phyloP scores from a whole-genome alignment of 2,329 filamentous ascomycete genomes.

The Tolypocladium tropicale region DNA sequence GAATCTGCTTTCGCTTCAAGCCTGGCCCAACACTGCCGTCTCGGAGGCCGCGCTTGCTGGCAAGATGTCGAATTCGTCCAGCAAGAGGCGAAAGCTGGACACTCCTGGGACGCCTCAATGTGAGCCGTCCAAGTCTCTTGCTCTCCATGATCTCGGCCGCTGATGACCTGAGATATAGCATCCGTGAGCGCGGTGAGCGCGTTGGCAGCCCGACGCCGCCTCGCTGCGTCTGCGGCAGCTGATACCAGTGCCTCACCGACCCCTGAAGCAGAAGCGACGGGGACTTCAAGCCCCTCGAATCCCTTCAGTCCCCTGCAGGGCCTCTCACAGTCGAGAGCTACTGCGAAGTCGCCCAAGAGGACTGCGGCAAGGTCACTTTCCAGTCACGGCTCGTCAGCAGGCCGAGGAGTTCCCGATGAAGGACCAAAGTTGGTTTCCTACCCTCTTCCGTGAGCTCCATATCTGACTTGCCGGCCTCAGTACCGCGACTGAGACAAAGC shows the following conservation, averaged over 20 bases:
- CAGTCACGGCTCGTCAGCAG: neutral
- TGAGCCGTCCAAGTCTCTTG: conserved; percentile 9
- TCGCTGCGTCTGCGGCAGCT: conserved; percentile 9
- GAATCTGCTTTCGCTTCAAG: neutral
- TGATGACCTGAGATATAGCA: conserved; percentile 4
- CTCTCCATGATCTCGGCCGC: neutral
- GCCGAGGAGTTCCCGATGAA: neutral
- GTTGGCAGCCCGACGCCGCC: conserved; percentile 22
- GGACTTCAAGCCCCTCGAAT: conserved; percentile 12
- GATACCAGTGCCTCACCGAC: conserved; percentile 3
- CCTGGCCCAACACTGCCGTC: conserved; percentile 3
- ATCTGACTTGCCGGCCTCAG: neutral
- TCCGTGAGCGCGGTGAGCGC: conserved; percentile 26
- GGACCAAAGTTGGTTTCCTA: neutral
- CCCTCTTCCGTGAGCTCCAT: neutral
- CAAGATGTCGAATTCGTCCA: conserved; percentile 11
- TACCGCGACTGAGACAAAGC: neutral
- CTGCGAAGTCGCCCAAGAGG: conserved; percentile 10
- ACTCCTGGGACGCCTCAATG: conserved; percentile 15
- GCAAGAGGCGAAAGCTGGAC: conserved; percentile 25
- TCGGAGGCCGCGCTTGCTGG: neutral
- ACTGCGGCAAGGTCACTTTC: neutral
- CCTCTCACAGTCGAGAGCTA: conserved; percentile 3
- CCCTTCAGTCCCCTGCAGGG: conserved; percentile 18
- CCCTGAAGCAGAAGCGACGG: conserved; percentile 8